phyloP scores from a whole-genome alignment of 306 rosid genomes.

The Cicer cuneatum region DNA sequence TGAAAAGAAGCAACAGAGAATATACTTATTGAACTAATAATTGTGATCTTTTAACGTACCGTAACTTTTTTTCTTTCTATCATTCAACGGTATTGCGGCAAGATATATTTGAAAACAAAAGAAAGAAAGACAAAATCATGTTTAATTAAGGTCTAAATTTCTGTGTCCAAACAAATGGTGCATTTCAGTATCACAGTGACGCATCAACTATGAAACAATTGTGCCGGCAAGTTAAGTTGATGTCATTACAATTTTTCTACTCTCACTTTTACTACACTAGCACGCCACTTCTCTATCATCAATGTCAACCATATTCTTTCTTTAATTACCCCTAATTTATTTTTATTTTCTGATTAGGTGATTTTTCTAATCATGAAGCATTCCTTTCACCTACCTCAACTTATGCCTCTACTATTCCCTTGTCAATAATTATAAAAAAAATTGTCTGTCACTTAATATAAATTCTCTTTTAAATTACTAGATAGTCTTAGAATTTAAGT shows the following conservation, averaged over 20 bases:
- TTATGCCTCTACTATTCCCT: not conserved
- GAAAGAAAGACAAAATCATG: not conserved
- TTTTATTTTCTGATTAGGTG: not conserved
- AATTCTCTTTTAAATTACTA: too few species aligned
- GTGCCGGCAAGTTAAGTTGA: constrained; percentile 47
- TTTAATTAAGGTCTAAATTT: constrained; percentile 6
- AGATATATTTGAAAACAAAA: not conserved
- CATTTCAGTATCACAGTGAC: constrained; percentile 15
- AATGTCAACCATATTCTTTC: constrained; percentile 48
- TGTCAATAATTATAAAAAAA: too few species aligned
- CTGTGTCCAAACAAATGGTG: constrained; percentile 35
- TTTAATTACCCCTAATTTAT: constrained; percentile 18
- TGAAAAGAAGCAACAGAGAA: constrained; percentile 30
- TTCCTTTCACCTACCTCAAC: constrained; percentile 11
- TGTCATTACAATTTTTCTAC: not conserved
- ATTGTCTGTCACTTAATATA: too few species aligned
- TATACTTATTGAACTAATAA: not conserved
- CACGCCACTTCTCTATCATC: constrained; percentile 38
- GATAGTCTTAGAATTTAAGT: too few species aligned
- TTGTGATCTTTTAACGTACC: not conserved
- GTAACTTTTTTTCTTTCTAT: not conserved
- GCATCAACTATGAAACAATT: constrained; percentile 11
- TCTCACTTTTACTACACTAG: constrained; percentile 8
- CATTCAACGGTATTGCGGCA: constrained; percentile 10
- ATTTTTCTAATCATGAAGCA: not conserved